phyloP scores from a whole-genome alignment of 371 early-diverging fungal species.

The Zychaea mexicana region DNA sequence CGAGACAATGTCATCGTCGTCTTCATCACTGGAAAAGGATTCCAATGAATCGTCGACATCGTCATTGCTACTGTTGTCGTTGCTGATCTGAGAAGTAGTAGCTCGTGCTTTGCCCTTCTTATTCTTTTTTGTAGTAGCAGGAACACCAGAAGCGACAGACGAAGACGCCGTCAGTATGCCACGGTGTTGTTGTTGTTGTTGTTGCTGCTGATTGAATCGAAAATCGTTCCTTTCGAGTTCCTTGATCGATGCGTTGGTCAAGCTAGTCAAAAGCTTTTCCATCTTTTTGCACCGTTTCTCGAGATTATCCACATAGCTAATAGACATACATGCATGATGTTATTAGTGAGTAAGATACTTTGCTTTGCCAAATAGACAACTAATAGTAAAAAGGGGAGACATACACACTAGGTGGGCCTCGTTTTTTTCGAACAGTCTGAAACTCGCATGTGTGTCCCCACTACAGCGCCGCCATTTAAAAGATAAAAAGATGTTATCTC shows the following conservation, averaged over 20 bases:
- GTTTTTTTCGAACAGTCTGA: slow-evolving; percentile 46
- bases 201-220: slow-evolving; percentile 13
- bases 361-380: not conserved
- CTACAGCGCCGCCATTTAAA: too few species aligned
- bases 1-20: slow-evolving; percentile 19
- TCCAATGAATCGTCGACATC: slow-evolving; percentile 14
- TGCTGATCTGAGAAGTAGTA: not conserved
- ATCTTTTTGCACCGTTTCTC: slow-evolving; percentile 51
- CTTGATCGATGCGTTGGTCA: slow-evolving; percentile 45
- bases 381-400: slow-evolving; percentile 4
- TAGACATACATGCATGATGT: not conserved
- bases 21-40: too few species aligned
- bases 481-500: not conserved
- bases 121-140: too few species aligned
- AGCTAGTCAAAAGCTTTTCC: slow-evolving; percentile 33
- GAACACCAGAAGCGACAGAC: too few species aligned
- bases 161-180: too few species aligned
- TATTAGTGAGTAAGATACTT: not conserved
- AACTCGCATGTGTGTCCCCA: slow-evolving; percentile 56
- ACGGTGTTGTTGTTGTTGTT: too few species aligned
- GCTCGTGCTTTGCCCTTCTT: not conserved
- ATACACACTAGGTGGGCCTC: slow-evolving; percentile 55
- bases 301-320: slow-evolving; percentile 46
- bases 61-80: not conserved
- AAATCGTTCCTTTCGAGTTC: slow-evolving; percentile 45